A percentile compares a stretch with the other conserved stretches of the same genome.
Conservation (phyloP, 2,329 filamentous ascomycete species). For the Phaeosphaeriaceae sp. region DNA sequence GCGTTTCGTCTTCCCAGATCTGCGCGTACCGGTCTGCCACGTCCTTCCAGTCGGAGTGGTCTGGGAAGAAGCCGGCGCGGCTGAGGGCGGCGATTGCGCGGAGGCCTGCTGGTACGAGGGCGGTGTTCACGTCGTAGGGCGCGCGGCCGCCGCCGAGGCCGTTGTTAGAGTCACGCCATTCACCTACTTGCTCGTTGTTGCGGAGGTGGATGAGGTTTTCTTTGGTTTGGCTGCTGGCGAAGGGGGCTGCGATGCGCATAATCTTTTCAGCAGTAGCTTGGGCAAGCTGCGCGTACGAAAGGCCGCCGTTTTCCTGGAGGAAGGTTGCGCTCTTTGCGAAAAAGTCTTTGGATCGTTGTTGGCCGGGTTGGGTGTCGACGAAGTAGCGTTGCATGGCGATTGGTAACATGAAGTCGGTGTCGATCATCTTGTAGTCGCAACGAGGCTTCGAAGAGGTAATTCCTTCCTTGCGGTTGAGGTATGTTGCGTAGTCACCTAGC, state of each 20-base stretch:
- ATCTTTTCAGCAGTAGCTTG: constrained; percentile 64
- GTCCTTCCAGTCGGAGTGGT: constrained; percentile 55
- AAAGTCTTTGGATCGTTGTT: constrained; percentile 43
- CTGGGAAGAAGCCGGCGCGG: constrained; percentile 58
- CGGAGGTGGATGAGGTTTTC: constrained; percentile 66
- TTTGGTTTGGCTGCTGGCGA: constrained; percentile 58
- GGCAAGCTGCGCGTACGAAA: constrained; percentile 62
- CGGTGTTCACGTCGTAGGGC: constrained; percentile 71
- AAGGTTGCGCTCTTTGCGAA: constrained; percentile 56
- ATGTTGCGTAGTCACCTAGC: constrained; percentile 70
- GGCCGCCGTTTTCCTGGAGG: constrained; percentile 57
- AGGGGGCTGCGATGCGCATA: constrained; percentile 62
- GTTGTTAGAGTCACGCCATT: constrained; percentile 68
- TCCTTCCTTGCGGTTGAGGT: constrained; percentile 61
- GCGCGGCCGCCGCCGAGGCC: constrained; percentile 67
- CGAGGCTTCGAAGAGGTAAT: constrained; percentile 59
- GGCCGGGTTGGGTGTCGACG: constrained; percentile 53
- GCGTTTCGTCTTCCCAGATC: constrained; percentile 67
- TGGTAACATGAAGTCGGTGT: constrained; percentile 67
- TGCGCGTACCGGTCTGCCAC: constrained; percentile 58
- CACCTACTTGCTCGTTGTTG: constrained; percentile 60
- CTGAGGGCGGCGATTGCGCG: constrained; percentile 63
- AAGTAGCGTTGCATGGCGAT: constrained; percentile 67
- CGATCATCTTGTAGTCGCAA: constrained; percentile 67
- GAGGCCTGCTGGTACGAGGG: constrained; percentile 66